Evolutionary conservation across 2,329 filamentous ascomycete genomes (phyloP).

Genomic region (Pseudogymnoascus sp.): DNA sequence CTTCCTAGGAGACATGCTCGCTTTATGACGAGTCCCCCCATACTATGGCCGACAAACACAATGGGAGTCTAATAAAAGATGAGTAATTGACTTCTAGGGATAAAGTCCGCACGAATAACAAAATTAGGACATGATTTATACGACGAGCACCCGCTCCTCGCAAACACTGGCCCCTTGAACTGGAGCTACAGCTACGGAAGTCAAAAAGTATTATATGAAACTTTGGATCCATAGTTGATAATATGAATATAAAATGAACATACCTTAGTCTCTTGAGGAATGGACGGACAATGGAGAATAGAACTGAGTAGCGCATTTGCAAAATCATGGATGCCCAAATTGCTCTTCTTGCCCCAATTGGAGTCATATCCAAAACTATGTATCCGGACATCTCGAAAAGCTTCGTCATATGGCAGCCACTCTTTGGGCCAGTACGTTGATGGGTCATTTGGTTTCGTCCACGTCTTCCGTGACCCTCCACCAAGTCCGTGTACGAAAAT

Average conservation of each 20-base stretch:
- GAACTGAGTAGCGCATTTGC: neutral
- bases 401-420: neutral
- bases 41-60: neutral
- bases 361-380: neutral
- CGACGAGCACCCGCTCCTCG: neutral
- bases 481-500: neutral
- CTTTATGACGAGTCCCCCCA: neutral
- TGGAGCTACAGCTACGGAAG: neutral
- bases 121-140: neutral
- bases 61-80: neutral
- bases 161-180: too few species aligned
- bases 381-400: neutral
- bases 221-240: neutral
- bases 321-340: neutral
- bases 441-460: neutral
- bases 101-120: neutral
- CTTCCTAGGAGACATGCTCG: neutral
- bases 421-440: neutral
- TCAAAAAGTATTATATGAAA: neutral
- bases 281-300: neutral
- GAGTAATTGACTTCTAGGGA: neutral
- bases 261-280: neutral
- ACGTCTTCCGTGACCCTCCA: neutral
- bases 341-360: neutral
- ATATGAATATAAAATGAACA: neutral